A percentile compares a stretch with the other conserved stretches of the same genome.
Conservation (phyloP, 2,329 filamentous ascomycete genomes). For the Colletotrichum sp. region DNA sequence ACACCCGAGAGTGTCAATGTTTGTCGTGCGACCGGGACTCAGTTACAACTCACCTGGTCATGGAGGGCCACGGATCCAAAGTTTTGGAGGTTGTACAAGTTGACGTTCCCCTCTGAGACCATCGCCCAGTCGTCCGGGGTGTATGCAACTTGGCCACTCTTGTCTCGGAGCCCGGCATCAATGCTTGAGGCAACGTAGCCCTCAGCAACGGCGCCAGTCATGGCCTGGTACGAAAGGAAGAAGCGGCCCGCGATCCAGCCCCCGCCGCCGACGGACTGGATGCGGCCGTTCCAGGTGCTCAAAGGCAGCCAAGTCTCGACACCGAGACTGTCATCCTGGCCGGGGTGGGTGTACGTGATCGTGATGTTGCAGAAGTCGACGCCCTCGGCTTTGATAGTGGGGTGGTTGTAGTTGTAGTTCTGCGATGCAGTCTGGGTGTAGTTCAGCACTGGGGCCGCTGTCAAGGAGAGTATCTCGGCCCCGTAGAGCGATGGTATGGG, state of each 20-base stretch:
- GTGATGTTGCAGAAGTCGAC: neutral
- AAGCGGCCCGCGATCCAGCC: constrained; percentile 29
- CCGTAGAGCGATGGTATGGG: constrained; percentile 6
- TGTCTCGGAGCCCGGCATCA: constrained; percentile 19
- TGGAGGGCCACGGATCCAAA: constrained; percentile 31
- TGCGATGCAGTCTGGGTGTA: constrained; percentile 9
- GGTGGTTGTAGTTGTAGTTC: neutral
- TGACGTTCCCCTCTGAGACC: constrained; percentile 24
- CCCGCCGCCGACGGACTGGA: constrained; percentile 34
- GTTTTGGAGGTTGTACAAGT: constrained; percentile 31
- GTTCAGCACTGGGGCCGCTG: constrained; percentile 11
- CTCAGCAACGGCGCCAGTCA: constrained; percentile 24
- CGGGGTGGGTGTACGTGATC: neutral
- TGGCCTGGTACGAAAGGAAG: constrained; percentile 12
- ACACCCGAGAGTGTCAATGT: neutral
- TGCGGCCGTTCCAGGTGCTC: constrained; percentile 31
- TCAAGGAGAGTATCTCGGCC: constrained; percentile 13
- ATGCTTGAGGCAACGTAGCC: constrained; percentile 25
- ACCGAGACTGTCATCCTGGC: constrained; percentile 24
- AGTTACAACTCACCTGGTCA: constrained; percentile 46
- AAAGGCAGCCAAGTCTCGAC: constrained; percentile 30
- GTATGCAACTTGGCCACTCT: neutral
- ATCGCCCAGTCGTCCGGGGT: neutral
- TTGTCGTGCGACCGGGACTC: neutral
- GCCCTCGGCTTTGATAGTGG: constrained; percentile 13